Evolutionary conservation across 2,329 filamentous ascomycete species (phyloP).

Genomic region (Zasmidium citrigriseum): DNA sequence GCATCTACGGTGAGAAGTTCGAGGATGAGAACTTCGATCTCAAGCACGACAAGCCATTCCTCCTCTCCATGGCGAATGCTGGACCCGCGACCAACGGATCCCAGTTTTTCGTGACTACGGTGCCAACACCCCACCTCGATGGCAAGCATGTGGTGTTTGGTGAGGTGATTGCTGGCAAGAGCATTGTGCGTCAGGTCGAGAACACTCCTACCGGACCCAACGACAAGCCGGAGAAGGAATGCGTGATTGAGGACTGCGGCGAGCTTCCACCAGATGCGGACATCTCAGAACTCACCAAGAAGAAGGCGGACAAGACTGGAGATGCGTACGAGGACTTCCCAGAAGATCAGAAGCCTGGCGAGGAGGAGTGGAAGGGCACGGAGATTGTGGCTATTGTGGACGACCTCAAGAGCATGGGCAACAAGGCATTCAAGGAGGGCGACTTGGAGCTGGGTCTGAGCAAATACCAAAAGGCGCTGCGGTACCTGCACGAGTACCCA

Average conservation of each 20-base stretch:
- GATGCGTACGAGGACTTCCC: constrained; percentile 96
- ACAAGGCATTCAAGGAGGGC: constrained; percentile 83
- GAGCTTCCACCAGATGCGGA: constrained; percentile 72
- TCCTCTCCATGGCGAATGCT: constrained; percentile 97
- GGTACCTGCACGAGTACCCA: constrained; percentile 85
- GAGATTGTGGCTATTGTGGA: constrained; percentile 76
- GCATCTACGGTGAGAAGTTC: constrained; percentile 96
- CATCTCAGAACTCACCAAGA: constrained; percentile 66
- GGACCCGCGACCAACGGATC: constrained; percentile 93
- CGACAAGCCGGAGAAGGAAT: constrained; percentile 77
- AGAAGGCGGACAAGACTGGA: constrained; percentile 75
- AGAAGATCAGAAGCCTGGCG: constrained; percentile 66
- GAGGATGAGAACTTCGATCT: constrained; percentile 92
- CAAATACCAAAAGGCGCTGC: constrained; percentile 92
- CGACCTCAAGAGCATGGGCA: constrained; percentile 89
- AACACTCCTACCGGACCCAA: constrained; percentile 71
- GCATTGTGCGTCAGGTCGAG: constrained; percentile 85
- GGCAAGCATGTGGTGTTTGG: constrained; percentile 98
- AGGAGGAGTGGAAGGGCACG: constrained; percentile 63
- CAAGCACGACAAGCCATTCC: constrained; percentile 90
- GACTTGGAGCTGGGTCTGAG: constrained; percentile 71
- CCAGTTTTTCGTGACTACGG: constrained; percentile 97
- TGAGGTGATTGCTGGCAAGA: constrained; percentile 90
- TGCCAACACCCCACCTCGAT: constrained; percentile 91
- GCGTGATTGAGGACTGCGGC: constrained; percentile 78